These are phyloP conservation scores for Wallacemonas sp. DNA, from an alignment of 208 protist genomes.

Conservation along the genomic window DNA sequence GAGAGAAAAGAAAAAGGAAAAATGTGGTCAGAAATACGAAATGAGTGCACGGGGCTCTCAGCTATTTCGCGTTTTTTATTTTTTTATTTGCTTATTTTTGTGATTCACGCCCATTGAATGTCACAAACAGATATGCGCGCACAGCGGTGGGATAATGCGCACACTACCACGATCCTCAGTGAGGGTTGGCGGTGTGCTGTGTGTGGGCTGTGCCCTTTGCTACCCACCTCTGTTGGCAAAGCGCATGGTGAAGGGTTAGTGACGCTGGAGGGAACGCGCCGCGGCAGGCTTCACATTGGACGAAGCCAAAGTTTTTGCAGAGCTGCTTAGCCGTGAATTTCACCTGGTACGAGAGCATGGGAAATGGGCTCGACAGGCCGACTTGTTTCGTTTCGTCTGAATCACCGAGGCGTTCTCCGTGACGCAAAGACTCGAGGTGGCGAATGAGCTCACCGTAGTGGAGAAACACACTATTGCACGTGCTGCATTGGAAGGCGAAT, in stretches of 20 bases:
- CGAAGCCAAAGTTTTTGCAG: constrained; percentile 36
- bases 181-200: no score
- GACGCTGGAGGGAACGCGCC: constrained; percentile 22
- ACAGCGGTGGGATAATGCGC: no score
- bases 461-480: constrained; percentile 54
- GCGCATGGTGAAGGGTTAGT: constrained; percentile 25
- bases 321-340: constrained; percentile 50
- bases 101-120: no score
- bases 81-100: no score
- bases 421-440: constrained; percentile 42
- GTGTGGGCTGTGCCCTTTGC: background rate
- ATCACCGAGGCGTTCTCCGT: constrained; percentile 16
- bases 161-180: no score
- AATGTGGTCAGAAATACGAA: no score
- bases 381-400: background rate
- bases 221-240: constrained; percentile 26
- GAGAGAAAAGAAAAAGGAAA: constrained; percentile 2
- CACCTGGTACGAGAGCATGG: constrained; percentile 51
- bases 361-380: constrained; percentile 22
- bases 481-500: constrained; percentile 31
- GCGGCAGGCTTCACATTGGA: constrained; percentile 36
- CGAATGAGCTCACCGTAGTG: constrained; percentile 59
- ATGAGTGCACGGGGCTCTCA: no score
- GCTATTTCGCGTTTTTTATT: no score
- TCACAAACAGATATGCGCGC: no score